Evolutionary conservation across 345 rosid genomes (phyloP).

Genomic region (Pistacia atlantica): DNA sequence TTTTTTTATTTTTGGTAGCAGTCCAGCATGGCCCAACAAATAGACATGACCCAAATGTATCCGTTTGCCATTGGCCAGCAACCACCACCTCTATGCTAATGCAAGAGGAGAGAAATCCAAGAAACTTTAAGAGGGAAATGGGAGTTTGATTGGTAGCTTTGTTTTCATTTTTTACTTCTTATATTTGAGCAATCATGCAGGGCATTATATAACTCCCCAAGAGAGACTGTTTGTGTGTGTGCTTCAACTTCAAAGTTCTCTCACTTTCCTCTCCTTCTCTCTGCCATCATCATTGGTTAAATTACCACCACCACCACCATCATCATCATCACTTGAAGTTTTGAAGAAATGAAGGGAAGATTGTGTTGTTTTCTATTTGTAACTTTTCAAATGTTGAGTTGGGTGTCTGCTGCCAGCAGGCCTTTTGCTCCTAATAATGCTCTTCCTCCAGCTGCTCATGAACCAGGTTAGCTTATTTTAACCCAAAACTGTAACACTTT

Average conservation of each 20-base stretch:
- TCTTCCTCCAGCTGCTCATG: conserved; percentile 24
- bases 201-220: neutral
- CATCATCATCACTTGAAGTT: conserved; percentile 31
- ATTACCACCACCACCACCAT: neutral
- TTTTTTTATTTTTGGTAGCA: no score
- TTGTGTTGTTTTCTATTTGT: conserved; percentile 37
- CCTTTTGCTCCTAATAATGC: conserved; percentile 44
- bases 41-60: no score
- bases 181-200: conserved; percentile 21
- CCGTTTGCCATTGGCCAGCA: neutral
- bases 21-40: no score
- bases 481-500: no score
- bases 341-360: conserved; percentile 39
- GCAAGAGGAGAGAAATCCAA: conserved; percentile 28
- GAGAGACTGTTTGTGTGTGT: neutral
- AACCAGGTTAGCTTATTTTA: conserved; percentile 39
- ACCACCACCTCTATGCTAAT: conserved; percentile 15
- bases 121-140: conserved; percentile 32
- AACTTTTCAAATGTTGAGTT: conserved; percentile 38
- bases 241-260: conserved; percentile 4
- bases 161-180: conserved; percentile 4
- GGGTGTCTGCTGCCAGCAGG: conserved; percentile 51
- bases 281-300: conserved; percentile 9
- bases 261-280: conserved; percentile 10
- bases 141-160: conserved; percentile 9